Evolutionary conservation across 108 stramenopile genomes (phyloP), one percentile per base, ranked within the genome.

Genomic region (Pseudonitzschia pungens): DNA sequence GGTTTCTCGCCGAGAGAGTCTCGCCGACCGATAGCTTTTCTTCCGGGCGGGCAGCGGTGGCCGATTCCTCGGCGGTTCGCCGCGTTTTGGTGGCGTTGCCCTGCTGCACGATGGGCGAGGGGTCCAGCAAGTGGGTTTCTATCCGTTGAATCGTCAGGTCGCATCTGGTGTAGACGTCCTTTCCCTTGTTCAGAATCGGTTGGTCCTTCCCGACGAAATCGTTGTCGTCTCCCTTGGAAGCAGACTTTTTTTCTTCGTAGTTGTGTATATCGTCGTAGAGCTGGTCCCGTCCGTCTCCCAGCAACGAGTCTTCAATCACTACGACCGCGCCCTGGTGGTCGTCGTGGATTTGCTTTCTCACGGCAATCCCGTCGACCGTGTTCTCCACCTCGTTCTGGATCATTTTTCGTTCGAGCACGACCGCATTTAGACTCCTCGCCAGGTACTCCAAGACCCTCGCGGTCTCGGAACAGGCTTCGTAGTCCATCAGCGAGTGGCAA

Each of bases 51-150:
- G 21, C 36, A 8, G 67, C 26, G 24, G 21, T 28, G n/a, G 21
- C 42, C 11, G 67, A 14, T 10, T 28, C 58, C 15, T 78, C 71
- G 40, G 72, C 73, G 18, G 57, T 66, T 22, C 56, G 69, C 12
- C 57, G 12, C 2, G 11, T 62, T 33, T 70, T 72, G 68, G 43
- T 75, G 73, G 16, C 53, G 67, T 58, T 20, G 75, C 67, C 27
- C 21, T 51, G 50, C 4, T 55, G 12, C 84, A 15, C 6, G 81
- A 88, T 72, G 22, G 92, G 89, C 20, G 86, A 83, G 8, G 89
- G 86, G 64, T 90, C 90, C 36, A 94, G 64, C 15, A 90, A 53
- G 79, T 94, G 93, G 20, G 93, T 94, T 63, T 94, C 93, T 7
- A 94, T 74, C 24, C 93, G 63, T 29, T 91, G 93, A 68, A 94